Base-by-base conservation (phyloP, 108 stramenopile genomes). In the Nannochloropsis salina region DNA sequence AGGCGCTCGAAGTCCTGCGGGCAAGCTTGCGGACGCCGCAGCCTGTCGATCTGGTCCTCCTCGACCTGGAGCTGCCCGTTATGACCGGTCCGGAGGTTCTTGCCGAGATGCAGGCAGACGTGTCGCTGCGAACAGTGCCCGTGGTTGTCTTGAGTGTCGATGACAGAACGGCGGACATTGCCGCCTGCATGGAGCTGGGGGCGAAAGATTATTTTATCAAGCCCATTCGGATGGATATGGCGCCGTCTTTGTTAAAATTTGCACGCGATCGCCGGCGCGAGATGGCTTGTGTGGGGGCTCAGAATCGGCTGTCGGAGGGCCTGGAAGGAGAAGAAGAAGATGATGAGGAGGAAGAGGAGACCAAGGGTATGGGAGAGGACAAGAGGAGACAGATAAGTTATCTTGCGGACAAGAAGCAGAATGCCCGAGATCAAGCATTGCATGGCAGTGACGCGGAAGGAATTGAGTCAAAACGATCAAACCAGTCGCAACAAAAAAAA, bases 121-220 rank as follows among this genome's bases (percentile, higher is more conserved):
- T 81, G 81, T 40, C 21, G 6, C 81, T 81, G 15, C 20, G 81
- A 40, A 12, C 22, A 41, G 6, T 81, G 40, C 81, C 81, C 22
- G 81, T 81, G 22, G 41, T 81, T 20, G 81, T 81, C 11, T 41
- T 41, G 40, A 41, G 40, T 22, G 81, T 41, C 11, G 81, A 81
- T 41, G 81, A 81, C 81, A 11, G 40, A 22, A 81, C 81, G 81
- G 40, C 81, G 81, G 81, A 22, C 81, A 81, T 81, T 41, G 81
- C 22, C 22, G 81, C 22, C 22, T 81, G 81, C 81, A 22, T 81
- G 81, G 40, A 41, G 20, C 11, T 41, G 20, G 81, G 81, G 20
- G 81, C 81, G 2, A 81, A 81, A 40, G 81, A 81, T 22, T 22
- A 41, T 22, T 22, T 81, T 22, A 81, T 81, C 81, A 81, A 81